A percentile compares a stretch with the other conserved stretches of the same genome.
These are phyloP conservation scores for Cladophialophora exuberans DNA, from an alignment of 2,329 filamentous ascomycete genomes.

Conservation along the genomic window DNA sequence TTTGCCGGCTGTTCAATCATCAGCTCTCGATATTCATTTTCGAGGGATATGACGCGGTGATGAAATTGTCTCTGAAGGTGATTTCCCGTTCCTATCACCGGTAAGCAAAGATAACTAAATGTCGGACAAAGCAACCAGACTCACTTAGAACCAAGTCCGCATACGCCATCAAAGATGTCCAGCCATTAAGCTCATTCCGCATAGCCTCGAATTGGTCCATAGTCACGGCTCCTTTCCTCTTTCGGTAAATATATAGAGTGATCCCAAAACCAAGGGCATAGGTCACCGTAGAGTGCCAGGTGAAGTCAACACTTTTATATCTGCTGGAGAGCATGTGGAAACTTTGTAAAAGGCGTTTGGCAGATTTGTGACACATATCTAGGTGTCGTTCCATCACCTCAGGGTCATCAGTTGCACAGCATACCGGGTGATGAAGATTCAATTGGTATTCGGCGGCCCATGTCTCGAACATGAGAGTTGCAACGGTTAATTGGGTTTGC, in stretches of 20 bases:
- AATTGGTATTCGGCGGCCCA: slow-evolving; percentile 55
- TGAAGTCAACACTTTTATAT: slow-evolving; percentile 35
- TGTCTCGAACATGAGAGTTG: slow-evolving; percentile 53
- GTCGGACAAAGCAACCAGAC: background rate
- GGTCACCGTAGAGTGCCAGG: slow-evolving; percentile 32
- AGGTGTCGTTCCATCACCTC: slow-evolving; percentile 38
- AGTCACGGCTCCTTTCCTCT: slow-evolving; percentile 20
- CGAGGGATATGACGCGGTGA: slow-evolving; percentile 30
- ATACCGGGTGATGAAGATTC: slow-evolving; percentile 57
- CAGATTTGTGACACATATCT: slow-evolving; percentile 37
- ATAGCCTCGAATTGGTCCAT: slow-evolving; percentile 33
- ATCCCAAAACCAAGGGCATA: slow-evolving; percentile 34
- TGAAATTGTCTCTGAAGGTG: slow-evolving; percentile 30
- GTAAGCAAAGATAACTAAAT: background rate
- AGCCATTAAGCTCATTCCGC: slow-evolving; percentile 34
- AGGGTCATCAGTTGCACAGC: slow-evolving; percentile 44
- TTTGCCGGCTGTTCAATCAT: slow-evolving; percentile 20
- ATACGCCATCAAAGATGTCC: slow-evolving; percentile 33
- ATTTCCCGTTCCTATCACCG: slow-evolving; percentile 27
- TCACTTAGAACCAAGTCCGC: slow-evolving; percentile 32
- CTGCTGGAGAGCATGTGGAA: slow-evolving; percentile 33
- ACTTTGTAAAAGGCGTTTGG: slow-evolving; percentile 36
- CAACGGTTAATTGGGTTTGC: slow-evolving; percentile 49
- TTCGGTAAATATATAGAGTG: slow-evolving; percentile 30
- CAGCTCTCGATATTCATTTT: slow-evolving; percentile 29